These are phyloP conservation scores for Yamadazyma paraphyllophila DNA, from an alignment of 805 yeast species.

Conservation along the genomic window DNA sequence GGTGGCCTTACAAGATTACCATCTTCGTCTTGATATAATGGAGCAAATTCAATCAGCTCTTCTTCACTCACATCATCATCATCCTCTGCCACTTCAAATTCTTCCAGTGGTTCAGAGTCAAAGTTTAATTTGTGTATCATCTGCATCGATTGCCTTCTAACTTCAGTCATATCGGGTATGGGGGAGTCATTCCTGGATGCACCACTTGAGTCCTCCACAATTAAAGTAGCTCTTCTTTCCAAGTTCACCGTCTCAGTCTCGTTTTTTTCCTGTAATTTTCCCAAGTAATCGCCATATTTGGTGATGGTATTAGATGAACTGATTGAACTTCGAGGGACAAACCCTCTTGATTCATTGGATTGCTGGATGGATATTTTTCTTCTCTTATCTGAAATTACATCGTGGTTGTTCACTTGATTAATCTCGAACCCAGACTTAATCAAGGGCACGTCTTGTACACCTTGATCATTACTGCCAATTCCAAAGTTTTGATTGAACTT, in stretches of 20 bases:
- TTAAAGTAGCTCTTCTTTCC: slow-evolving; percentile 25
- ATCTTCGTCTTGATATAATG: slow-evolving; percentile 33
- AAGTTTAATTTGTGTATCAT: slow-evolving; percentile 7
- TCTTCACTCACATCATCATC: slow-evolving; percentile 1
- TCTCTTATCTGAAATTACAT: slow-evolving; percentile 25
- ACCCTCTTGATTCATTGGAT: slow-evolving; percentile 6
- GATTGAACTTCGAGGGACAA: slow-evolving; percentile 28
- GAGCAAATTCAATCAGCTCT: slow-evolving; percentile 24
- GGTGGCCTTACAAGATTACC: slow-evolving; percentile 44
- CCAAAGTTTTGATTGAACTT: slow-evolving; percentile 1
- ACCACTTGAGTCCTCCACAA: background rate
- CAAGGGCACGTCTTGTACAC: background rate
- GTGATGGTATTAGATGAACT: slow-evolving; percentile 2
- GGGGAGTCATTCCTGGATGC: slow-evolving; percentile 13
- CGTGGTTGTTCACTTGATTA: slow-evolving; percentile 1
- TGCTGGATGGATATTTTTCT: slow-evolving; percentile 25
- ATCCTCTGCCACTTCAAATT: background rate
- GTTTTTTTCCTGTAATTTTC: slow-evolving; percentile 16
- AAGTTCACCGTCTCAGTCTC: slow-evolving; percentile 18
- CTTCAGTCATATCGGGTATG: slow-evolving; percentile 14
- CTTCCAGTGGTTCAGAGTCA: background rate
- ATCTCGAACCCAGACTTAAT: background rate
- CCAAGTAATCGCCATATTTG: slow-evolving; percentile 11
- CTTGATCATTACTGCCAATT: background rate
- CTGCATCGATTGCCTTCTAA: slow-evolving; percentile 12